Base-by-base conservation (phyloP, 306 rosid species). In the Dicorynia guianensis region DNA sequence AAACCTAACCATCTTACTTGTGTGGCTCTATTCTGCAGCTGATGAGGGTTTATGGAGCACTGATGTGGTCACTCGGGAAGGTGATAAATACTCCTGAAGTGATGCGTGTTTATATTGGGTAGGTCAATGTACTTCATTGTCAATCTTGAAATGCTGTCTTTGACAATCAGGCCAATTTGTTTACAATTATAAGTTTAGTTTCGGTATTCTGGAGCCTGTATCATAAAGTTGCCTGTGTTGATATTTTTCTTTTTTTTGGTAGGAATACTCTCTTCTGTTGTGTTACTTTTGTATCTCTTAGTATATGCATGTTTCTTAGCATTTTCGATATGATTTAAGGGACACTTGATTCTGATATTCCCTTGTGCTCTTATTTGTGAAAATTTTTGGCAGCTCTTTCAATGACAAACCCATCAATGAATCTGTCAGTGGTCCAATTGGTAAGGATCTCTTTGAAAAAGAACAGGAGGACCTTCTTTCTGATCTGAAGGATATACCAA, bases 31-130 rank as follows among this genome's bases (percentile, higher is more conserved):
- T 42, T 15, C 78, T 77, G 80, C 87, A 94, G 98, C 72, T 95
- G 68, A 95, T 95, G 99, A 93, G 97, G 82, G 92, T 92, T 73
- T 92, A 95, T 67, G 97, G 99, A 75, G 99, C 99, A 50, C 68
- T 95, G 48, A 95, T 95, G 99, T 95, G 99, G 97, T 95, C 99
- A n/a, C 97, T 95, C 15, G 99, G 99, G 59, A 95, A 95, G 69
- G 99, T 92, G 48, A 39, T 95, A 38, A 92, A 95, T 82, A 88
- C 90, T 80, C 99, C 99, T 12, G 99, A 95, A 84, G 97, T 92
- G 75, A 74, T 71, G 81, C 96, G 97, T 3, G 99, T 95, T 52
- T 95, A 95, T 85, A 90, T 92, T 18, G 99, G 98, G 98, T 95
- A 88, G 3, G 76, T 76, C 58, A 57, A 82, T 72, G 47, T 58